Evolutionary conservation across 2,329 filamentous ascomycete species (phyloP), one percentile per base, ranked within the genome.

Genomic region (Xylaria hypoxylon): DNA sequence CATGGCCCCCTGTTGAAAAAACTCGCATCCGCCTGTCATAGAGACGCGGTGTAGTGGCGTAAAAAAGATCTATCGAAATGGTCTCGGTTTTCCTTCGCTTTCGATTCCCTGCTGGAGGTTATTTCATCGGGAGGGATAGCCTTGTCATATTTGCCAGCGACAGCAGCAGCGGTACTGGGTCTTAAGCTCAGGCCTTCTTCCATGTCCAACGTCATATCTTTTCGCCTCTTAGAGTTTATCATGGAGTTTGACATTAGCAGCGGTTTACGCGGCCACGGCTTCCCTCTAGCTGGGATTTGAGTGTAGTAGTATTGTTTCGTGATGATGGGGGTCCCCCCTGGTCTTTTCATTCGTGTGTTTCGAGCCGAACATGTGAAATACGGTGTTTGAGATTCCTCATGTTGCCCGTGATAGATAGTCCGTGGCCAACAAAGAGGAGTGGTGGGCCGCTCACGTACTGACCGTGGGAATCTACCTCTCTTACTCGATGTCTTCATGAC

Each of bases 51-150:
- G 40, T 64, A 51, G 61, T 22, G 44, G 52, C 59, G 71, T 75
- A 75, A 75, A 75, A 75, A 75, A 75, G 71, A 62, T 50, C 53
- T 50, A 24, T 44, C 59, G 15, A 28, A 28, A 19, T 61, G 45
- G 17, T 19, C 56, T 62, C 35, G 55, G 5, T 53, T 50, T 22
- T 45, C 56, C 24, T 13, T 31, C 42, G 26, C 8, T 48, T 48
- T 55, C 22, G 38, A 24, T 22, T 40, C 64, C 47, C n/a, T 53
- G 6, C 35, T 40, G 22, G 28, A 19, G 3, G 15, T 17, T 22
- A 24, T 31, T 22, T 22, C 40, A 26, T 38, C n/a, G 5, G 22
- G 17, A 8, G 13, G n/a, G 17, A 31, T 24, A 57, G n/a, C 26
- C 8, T 38, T 6, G 22, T n/a, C 26, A 31, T 19, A 13, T 13